These are phyloP conservation scores for Aspergillus jensenii DNA, from an alignment of 2,329 filamentous ascomycete species.

Conservation along the genomic window DNA sequence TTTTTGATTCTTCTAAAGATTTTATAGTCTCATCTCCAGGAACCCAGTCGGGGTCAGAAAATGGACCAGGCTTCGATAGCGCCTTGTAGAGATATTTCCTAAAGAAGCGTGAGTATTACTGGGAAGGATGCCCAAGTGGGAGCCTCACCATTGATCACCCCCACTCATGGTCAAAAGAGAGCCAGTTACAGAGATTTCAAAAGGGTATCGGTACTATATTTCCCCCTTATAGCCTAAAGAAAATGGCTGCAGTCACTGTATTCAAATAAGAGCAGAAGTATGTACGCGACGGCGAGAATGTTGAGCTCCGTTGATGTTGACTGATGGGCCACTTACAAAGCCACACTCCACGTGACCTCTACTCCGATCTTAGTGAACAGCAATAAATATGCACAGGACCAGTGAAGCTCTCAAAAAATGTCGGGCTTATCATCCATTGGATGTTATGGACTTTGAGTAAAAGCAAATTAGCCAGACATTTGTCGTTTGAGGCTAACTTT, in stretches of 20 bases:
- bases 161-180: slow-evolving; percentile 15
- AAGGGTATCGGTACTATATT: neutral
- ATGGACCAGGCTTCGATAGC: slow-evolving; percentile 74
- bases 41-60: slow-evolving; percentile 66
- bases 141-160: slow-evolving; percentile 19
- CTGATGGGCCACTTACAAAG: slow-evolving; percentile 14
- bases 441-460: no score
- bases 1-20: slow-evolving; percentile 67
- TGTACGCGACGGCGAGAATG: neutral
- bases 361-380: slow-evolving; percentile 9
- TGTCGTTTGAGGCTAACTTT: neutral
- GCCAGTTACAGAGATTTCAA: neutral
- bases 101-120: slow-evolving; percentile 16
- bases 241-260: neutral
- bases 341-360: slow-evolving; percentile 28
- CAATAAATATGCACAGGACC: neutral
- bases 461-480: neutral
- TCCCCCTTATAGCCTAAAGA: neutral
- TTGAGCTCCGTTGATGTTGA: slow-evolving; percentile 8
- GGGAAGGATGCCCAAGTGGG: neutral
- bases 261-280: neutral
- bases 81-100: slow-evolving; percentile 86
- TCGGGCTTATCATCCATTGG: no score
- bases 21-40: slow-evolving; percentile 53
- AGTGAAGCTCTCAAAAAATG: no score